phyloP scores from a whole-genome alignment of 495 filamentous ascomycete genomes.

The Choiromyces venosus region DNA sequence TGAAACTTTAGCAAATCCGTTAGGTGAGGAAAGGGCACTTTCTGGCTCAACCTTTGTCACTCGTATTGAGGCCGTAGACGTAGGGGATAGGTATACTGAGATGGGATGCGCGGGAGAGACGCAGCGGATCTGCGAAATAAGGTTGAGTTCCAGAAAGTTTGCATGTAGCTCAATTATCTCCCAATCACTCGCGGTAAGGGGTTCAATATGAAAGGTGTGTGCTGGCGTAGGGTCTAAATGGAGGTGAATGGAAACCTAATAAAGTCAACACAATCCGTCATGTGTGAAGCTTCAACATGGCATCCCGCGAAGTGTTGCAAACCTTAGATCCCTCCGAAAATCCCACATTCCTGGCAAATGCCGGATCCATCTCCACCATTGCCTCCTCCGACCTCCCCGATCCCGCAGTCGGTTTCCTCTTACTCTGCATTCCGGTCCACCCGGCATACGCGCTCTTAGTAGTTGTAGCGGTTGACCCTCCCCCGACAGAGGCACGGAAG shows the following conservation, averaged over 20 bases:
- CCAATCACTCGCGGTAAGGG: slow-evolving; percentile 91
- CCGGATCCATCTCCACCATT: slow-evolving; percentile 80
- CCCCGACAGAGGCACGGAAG: slow-evolving; percentile 54
- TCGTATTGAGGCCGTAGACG: slow-evolving; percentile 82
- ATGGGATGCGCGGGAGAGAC: slow-evolving; percentile 68
- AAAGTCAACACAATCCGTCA: not conserved
- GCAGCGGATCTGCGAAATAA: slow-evolving; percentile 86
- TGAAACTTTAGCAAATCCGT: slow-evolving; percentile 74
- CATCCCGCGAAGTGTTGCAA: slow-evolving; percentile 39
- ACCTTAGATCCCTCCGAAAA: slow-evolving; percentile 81
- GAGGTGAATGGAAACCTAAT: slow-evolving; percentile 60
- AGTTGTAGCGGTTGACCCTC: slow-evolving; percentile 61
- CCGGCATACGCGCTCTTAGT: slow-evolving; percentile 48
- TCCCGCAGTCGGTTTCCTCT: slow-evolving; percentile 52
- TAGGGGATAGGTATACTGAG: slow-evolving; percentile 87
- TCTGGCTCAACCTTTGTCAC: slow-evolving; percentile 42
- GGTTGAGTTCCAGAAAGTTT: slow-evolving; percentile 86
- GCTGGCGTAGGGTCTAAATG: slow-evolving; percentile 86
- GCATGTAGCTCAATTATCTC: slow-evolving; percentile 98
- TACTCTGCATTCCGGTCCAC: slow-evolving; percentile 96
- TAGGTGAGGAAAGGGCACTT: slow-evolving; percentile 53
- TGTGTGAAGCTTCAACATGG: not conserved
- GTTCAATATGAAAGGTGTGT: slow-evolving; percentile 92
- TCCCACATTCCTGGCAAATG: slow-evolving; percentile 76
- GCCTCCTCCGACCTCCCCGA: slow-evolving; percentile 40